phyloP scores from a whole-genome alignment of 2,329 filamentous ascomycete genomes.

The Fusarium austroafricanum region DNA sequence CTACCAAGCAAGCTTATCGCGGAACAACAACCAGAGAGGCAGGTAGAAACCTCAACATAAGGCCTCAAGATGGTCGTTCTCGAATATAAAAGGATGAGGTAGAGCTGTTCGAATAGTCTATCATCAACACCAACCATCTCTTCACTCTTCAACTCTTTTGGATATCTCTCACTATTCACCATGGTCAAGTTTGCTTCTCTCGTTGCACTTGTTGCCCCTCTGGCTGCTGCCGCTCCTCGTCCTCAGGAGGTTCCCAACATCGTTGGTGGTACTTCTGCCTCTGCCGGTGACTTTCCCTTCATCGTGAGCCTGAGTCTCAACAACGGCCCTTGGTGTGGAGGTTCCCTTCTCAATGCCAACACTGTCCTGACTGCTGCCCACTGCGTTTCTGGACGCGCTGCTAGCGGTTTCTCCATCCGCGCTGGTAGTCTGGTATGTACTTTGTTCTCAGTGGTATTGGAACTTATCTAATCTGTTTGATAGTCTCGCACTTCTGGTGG shows the following conservation, averaged over 20 bases:
- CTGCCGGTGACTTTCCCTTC: conserved; percentile 49
- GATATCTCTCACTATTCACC: not conserved
- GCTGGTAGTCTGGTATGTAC: conserved; percentile 43
- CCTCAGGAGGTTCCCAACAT: conserved; percentile 32
- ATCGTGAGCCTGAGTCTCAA: conserved; percentile 44
- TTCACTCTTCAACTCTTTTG: conserved; percentile 28
- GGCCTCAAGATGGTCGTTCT: not conserved
- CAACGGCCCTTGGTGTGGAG: conserved; percentile 46
- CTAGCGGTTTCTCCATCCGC: conserved; percentile 41
- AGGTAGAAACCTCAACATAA: not conserved
- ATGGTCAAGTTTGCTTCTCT: conserved; percentile 33
- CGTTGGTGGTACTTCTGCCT: conserved; percentile 43
- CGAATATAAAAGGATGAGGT: conserved; percentile 12
- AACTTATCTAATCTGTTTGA: not conserved
- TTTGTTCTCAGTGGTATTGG: accelerated
- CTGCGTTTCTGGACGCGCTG: conserved; percentile 27
- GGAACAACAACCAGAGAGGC: conserved; percentile 7
- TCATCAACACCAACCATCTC: conserved; percentile 3
- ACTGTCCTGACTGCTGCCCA: conserved; percentile 51
- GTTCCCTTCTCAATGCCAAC: conserved; percentile 47
- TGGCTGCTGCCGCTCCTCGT: conserved; percentile 21
- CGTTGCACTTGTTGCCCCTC: conserved; percentile 23
- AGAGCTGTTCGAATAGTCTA: not conserved
- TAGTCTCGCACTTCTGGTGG: conserved; percentile 46
- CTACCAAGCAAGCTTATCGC: conserved; percentile 22